Conservation (phyloP, 768 basidiomycete species). For the Phlebiopsis flavidoalba region DNA sequence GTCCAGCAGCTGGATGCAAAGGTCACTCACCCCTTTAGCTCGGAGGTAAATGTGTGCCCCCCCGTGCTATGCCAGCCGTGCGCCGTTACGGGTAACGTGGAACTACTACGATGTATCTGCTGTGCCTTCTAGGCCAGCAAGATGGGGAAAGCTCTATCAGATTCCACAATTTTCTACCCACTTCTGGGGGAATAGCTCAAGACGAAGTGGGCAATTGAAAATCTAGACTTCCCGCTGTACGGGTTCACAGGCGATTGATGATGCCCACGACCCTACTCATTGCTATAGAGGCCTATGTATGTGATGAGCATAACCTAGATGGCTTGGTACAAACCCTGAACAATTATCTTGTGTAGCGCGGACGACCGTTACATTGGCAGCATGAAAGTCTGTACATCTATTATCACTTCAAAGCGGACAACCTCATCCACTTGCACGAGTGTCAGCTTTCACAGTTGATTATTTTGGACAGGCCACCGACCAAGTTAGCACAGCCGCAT, state of each 20-base stretch:
- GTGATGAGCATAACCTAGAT: background rate
- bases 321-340: background rate
- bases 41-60: background rate
- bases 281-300: background rate
- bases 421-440: background rate
- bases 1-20: background rate
- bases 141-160: background rate
- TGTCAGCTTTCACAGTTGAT: background rate
- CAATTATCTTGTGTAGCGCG: background rate
- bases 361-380: background rate
- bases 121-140: background rate
- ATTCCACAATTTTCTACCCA: background rate
- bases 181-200: background rate
- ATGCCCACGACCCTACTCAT: background rate
- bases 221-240: background rate
- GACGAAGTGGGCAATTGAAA: background rate
- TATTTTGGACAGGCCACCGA: background rate
- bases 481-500: no score
- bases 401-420: background rate
- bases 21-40: background rate
- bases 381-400: background rate
- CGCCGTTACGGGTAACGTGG: no score
- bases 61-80: background rate
- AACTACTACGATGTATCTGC: background rate
- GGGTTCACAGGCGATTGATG: background rate